Evolutionary conservation across 352 stramenopile genomes (phyloP), one percentile per base, ranked within the genome.

Genomic region (Phytophthora europaea): DNA sequence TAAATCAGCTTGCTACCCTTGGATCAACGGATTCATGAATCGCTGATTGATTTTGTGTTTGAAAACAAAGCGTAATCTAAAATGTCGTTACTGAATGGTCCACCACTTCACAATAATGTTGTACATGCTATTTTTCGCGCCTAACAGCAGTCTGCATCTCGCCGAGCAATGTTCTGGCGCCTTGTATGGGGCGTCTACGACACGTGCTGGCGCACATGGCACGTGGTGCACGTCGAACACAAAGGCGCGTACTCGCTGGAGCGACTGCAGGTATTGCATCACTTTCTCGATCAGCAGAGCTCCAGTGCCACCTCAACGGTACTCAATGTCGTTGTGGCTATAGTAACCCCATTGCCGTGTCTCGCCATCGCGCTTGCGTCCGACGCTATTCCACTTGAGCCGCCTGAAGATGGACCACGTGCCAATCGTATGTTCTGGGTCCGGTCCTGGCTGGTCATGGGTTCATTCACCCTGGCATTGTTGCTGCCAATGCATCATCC

Each of bases 201-300:
- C 53, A 43, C 50, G 36, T 68, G 58, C 12, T 69, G 66, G 28
- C 38, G 59, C 9, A 52, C 23, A 3, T 75, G 66, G 56, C 55
- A 66, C 38, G 22, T 28, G 6, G 20, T 72, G 31, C 55, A 79
- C 33, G 50, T 75, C 3, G 67, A 75, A 10, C 67, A 79, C 56
- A 75, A 72, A 20, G 67, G 66, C 1, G 59, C 50, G 6, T 75
- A 63, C 53, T 79, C 67, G 10, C 50, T 69, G 6, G 67, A 75
- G 45, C 43, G 72, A 13, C 36, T 75, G 33, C 67, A 61, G 34
- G 34, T 34, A 23, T n/a, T 73, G 13, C 52, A 74, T n/a, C 23
- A 65, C n/a, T 70, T 65, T 15, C 34, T 74, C 33, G 16, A 61
- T 3, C 40, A n/a, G 13, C 60, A 67, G 61, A 60, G 63, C 10